Evolutionary conservation across 495 filamentous ascomycete genomes (phyloP), one percentile per base, ranked within the genome.

Genomic region (Hypoxylon trugodes): DNA sequence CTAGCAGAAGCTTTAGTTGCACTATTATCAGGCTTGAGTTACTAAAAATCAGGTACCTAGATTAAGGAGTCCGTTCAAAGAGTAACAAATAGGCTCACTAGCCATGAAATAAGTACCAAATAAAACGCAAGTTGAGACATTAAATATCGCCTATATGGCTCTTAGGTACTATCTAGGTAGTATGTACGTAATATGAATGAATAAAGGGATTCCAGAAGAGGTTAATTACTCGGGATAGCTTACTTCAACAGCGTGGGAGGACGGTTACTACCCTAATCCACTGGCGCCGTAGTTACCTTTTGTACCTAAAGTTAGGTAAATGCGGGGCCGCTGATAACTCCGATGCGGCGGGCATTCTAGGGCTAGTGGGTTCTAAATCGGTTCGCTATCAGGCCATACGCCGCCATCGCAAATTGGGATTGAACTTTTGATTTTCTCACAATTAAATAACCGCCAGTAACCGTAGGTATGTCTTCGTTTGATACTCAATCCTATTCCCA

Each of bases 371-470:
- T 19, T 42, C 25, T 55, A 50, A 26, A 6, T 32, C 7, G n/a
- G 4, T 50, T 50, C 24, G 0, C 45, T 47, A 43, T 1, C 19
- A 19, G 18, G 36, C n/a, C 5, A 50, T 61, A 52, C 46, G 57
- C 57, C 51, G 58, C 30, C 52, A 53, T 67, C 64, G 64, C 64
- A 66, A 57, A 65, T 51, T 56, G 25, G 41, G 38, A 42, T 53
- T 65, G 25, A 59, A 42, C 36, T 55, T 60, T 30, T 24, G n/a
- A n/a, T 38, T 59, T 61, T 30, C 22, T 33, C 25, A 36, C 37
- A 57, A 32, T 49, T 40, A 45, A n/a, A 51, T 38, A 61, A 40
- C 63, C 63, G 63, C 52, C 45, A 58, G 57, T 66, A 66, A 55
- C 63, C 63, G 57, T 25, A 36, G 18, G 25, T 61, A 57, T 53